phyloP scores from a whole-genome alignment of 139 green algal species.

The Coccomyxa sp. region DNA sequence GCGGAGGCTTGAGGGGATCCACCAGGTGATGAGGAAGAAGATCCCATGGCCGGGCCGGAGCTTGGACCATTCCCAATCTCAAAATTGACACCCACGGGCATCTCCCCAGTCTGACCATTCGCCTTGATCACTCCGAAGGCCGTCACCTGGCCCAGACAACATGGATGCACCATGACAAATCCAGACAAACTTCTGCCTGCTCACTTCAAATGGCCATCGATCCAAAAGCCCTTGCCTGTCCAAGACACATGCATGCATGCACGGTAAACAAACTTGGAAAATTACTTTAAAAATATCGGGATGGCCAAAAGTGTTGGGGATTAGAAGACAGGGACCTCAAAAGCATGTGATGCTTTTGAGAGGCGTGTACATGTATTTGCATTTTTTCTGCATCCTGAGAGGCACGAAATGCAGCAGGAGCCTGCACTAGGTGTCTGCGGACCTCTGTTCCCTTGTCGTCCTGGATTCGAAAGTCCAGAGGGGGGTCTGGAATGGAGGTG shows the following conservation, averaged over 20 bases:
- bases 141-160: not conserved
- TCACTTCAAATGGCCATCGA: not conserved
- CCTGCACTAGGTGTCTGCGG: too few relatives aligned
- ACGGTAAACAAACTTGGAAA: too few relatives aligned
- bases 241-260: too few relatives aligned
- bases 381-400: not conserved
- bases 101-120: not conserved
- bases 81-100: not conserved
- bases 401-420: not conserved
- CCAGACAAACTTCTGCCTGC: not conserved
- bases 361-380: not conserved
- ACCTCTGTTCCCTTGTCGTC: not conserved
- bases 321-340: not conserved
- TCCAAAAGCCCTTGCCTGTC: not conserved
- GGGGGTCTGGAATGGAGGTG: not conserved
- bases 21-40: too few relatives aligned
- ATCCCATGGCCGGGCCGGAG: not conserved
- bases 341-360: not conserved
- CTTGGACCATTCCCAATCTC: not conserved
- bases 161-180: not conserved
- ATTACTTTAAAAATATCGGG: too few relatives aligned
- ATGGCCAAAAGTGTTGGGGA: not conserved
- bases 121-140: not conserved
- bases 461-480: constrained; percentile 30
- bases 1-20: too few relatives aligned